Evolutionary conservation across 2,329 filamentous ascomycete species (phyloP).

Genomic region (Diaporthe helianthi): DNA sequence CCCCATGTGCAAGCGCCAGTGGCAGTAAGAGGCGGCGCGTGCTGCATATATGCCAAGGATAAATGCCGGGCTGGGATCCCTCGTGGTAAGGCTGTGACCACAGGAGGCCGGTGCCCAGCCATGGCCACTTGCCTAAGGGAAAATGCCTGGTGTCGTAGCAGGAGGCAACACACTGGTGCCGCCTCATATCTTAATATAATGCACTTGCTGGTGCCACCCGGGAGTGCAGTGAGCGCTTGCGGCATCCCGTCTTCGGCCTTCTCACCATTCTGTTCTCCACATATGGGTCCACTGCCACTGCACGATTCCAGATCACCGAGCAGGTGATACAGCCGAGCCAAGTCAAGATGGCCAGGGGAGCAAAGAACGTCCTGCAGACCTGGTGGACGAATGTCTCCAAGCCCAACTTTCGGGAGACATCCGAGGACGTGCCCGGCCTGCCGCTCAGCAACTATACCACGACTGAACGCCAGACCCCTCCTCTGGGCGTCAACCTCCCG

Average conservation of each 20-base stretch:
- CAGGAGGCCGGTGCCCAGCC: conserved; percentile 14
- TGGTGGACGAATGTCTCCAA: conserved; percentile 28
- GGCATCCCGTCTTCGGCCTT: conserved; percentile 1
- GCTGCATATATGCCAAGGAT: conserved; percentile 22
- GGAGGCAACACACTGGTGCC: background rate
- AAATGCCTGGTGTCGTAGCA: background rate
- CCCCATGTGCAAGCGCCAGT: conserved; percentile 6
- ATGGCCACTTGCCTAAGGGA: conserved; percentile 7
- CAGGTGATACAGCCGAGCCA: conserved; percentile 5
- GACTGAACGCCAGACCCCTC: background rate
- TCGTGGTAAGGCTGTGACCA: conserved; percentile 7
- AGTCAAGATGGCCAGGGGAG: conserved; percentile 14
- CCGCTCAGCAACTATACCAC: conserved; percentile 22
- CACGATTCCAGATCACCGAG: background rate
- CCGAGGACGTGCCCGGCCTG: conserved; percentile 8
- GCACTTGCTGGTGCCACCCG: background rate
- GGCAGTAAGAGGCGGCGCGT: conserved; percentile 15
- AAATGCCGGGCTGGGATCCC: conserved; percentile 21
- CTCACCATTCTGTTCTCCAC: background rate
- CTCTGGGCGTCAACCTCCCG: background rate
- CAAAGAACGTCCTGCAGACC: conserved; percentile 19
- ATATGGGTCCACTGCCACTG: conserved; percentile 2
- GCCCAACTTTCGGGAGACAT: conserved; percentile 21
- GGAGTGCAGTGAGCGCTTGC: no score
- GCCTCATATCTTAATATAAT: conserved; percentile 3